Base-by-base conservation (phyloP, 2,329 filamentous ascomycete genomes). In the Ceratocystiopsis sp. region DNA sequence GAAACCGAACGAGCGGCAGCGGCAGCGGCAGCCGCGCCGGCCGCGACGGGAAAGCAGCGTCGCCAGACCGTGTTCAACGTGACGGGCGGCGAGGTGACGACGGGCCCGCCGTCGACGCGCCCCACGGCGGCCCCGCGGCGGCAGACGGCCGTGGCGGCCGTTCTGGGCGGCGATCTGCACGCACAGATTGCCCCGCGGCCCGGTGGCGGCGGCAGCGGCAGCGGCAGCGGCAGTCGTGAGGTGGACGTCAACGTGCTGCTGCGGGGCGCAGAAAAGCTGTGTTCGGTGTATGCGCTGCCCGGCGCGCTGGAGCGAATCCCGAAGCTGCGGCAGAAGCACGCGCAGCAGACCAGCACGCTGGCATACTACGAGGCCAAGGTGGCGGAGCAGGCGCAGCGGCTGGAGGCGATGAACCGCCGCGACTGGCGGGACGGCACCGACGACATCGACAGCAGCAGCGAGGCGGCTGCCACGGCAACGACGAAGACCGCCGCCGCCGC, bases 221-320 rank as follows among this genome's bases (percentile, higher is more conserved):
- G 63, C 37, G 32, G 32, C 4, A 11, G 32, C 32, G 33, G 13
- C 13, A 73, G 70, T 49, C 80, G 78, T 11, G 85, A 93, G 19
- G 70, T 95, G 3, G 84, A 96, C 58, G 78, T 96, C 3, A 84
- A 93, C 54, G 70, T 93, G 1, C 63, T 98, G 29, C 68, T 98
- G 18, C 70, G 74, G 42, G 87, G 89, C 1, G 89, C 87, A 1
- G 86, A 95, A 66, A 94, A 86, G 66, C 71, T 96, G 29, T 87
- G 86, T 52, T 73, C 73, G 38, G 87, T 95, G 25, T 96, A 95
- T 56, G 80, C 84, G 33, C 71, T 93, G 25, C 73, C 81, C 0
- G 87, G 86, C 5, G 84, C 84, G 5, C 60, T 71, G 15, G 84
- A 93, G 54, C 73, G 78, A 48, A 93, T 96, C 50, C 66, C 75